Evolutionary conservation across 1,284 basidiomycete genomes (phyloP).

Genomic region (Neonothopanus nambi): DNA sequence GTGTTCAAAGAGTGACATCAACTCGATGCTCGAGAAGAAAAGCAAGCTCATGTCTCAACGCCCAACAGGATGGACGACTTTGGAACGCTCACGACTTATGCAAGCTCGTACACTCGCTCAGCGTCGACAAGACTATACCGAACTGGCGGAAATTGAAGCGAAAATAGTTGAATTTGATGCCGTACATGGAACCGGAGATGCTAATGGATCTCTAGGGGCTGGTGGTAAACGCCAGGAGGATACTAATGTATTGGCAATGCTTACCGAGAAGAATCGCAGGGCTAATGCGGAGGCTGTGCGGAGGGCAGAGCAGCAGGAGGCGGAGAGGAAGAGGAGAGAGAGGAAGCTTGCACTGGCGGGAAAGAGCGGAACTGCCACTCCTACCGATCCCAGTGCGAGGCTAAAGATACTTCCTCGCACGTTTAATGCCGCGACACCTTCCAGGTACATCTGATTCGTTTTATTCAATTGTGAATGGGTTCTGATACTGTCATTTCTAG

Average conservation of each 20-base stretch:
- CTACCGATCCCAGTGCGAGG: slow-evolving; percentile 62
- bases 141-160: slow-evolving; percentile 59
- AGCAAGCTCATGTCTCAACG: slow-evolving; percentile 50
- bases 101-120: slow-evolving; percentile 71
- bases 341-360: slow-evolving; percentile 55
- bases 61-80: slow-evolving; percentile 39
- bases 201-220: slow-evolving; percentile 25
- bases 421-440: slow-evolving; percentile 46
- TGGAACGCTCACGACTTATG: slow-evolving; percentile 63
- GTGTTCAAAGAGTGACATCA: slow-evolving; percentile 62
- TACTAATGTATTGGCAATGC: slow-evolving; percentile 64
- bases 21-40: slow-evolving; percentile 71
- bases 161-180: slow-evolving; percentile 58
- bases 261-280: slow-evolving; percentile 87
- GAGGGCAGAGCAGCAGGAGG: slow-evolving; percentile 70
- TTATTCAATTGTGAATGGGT: slow-evolving; percentile 14
- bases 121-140: slow-evolving; percentile 65
- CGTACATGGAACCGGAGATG: slow-evolving; percentile 11
- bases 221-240: slow-evolving; percentile 30
- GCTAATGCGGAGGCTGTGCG: slow-evolving; percentile 79
- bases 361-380: slow-evolving; percentile 42
- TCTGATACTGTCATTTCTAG: slow-evolving; percentile 28
- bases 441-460: slow-evolving; percentile 44
- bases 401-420: slow-evolving; percentile 58
- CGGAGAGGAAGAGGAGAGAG: slow-evolving; percentile 64